These are phyloP conservation scores for Gossypium laxum DNA, from an alignment of 441 rosid species.

Conservation along the genomic window DNA sequence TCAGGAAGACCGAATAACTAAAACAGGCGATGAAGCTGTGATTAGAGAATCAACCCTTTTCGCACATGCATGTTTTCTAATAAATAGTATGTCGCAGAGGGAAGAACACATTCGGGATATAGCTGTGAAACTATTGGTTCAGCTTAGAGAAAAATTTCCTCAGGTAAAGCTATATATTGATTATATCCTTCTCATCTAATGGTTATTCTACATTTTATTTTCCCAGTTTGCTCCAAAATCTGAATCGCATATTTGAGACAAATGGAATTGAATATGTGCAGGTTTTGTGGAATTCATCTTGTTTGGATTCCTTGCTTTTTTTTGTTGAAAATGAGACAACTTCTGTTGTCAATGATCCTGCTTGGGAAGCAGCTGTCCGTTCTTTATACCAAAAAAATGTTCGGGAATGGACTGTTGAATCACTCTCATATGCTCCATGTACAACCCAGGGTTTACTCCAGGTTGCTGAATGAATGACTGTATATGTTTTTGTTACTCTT, in stretches of 20 bases:
- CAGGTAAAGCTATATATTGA: conserved; percentile 46
- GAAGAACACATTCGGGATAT: conserved; percentile 89
- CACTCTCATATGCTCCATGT: conserved; percentile 92
- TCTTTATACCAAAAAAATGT: conserved; percentile 77
- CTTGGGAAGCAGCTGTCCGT: conserved; percentile 65
- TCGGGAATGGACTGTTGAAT: conserved; percentile 80
- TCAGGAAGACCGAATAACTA: conserved; percentile 80
- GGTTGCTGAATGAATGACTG: conserved; percentile 35
- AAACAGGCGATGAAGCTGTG: conserved; percentile 69
- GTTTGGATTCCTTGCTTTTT: conserved; percentile 74
- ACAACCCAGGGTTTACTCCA: conserved; percentile 97
- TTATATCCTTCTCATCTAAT: neutral
- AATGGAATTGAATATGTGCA: conserved; percentile 30
- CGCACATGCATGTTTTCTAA: conserved; percentile 83
- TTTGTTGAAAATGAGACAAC: conserved; percentile 57
- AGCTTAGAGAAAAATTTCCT: conserved; percentile 88
- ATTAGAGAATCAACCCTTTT: conserved; percentile 70
- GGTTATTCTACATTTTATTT: conserved; percentile 5
- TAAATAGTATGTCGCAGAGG: conserved; percentile 87
- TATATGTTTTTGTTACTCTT: neutral
- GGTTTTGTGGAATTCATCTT: conserved; percentile 95
- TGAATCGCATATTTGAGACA: conserved; percentile 15
- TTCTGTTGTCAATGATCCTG: conserved; percentile 74
- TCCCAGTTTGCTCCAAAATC: conserved; percentile 9
- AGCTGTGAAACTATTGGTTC: conserved; percentile 71